Evolutionary conservation across 139 green algal genomes (phyloP).

Genomic region (Chlamydomonas eustigma): DNA sequence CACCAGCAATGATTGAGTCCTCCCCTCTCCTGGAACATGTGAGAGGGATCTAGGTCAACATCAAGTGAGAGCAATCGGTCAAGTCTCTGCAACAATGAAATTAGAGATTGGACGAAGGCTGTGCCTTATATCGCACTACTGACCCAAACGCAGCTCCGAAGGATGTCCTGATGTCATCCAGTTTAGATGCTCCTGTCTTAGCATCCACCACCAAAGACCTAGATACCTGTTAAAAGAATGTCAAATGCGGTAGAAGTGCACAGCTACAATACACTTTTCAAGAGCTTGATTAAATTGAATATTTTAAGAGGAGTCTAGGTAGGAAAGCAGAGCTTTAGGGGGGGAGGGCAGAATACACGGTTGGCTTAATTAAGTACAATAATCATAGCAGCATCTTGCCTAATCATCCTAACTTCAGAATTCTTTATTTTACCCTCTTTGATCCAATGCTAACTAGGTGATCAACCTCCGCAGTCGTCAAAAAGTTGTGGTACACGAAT

Average conservation of each 20-base stretch:
- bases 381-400: background rate
- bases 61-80: too few relatives aligned
- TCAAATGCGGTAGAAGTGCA: too few relatives aligned
- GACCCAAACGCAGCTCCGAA: slow-evolving; percentile 52
- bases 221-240: slow-evolving; percentile 35
- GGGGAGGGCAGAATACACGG: background rate
- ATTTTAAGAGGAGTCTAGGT: too few relatives aligned
- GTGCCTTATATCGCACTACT: slow-evolving; percentile 11
- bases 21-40: slow-evolving; percentile 39
- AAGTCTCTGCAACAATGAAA: background rate
- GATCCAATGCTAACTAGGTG: slow-evolving; percentile 19
- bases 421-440: background rate
- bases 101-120: background rate
- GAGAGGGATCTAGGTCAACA: too few relatives aligned
- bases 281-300: too few relatives aligned
- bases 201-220: slow-evolving; percentile 53
- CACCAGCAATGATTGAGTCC: slow-evolving; percentile 42
- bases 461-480: slow-evolving; percentile 27
- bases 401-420: background rate
- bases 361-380: background rate
- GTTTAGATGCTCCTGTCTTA: slow-evolving; percentile 36
- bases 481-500: slow-evolving; percentile 34
- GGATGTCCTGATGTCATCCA: slow-evolving; percentile 58
- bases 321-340: too few relatives aligned
- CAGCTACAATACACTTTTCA: too few relatives aligned